These are phyloP conservation scores for Lactarius akahatsu DNA, from an alignment of 768 basidiomycete species.

Conservation along the genomic window DNA sequence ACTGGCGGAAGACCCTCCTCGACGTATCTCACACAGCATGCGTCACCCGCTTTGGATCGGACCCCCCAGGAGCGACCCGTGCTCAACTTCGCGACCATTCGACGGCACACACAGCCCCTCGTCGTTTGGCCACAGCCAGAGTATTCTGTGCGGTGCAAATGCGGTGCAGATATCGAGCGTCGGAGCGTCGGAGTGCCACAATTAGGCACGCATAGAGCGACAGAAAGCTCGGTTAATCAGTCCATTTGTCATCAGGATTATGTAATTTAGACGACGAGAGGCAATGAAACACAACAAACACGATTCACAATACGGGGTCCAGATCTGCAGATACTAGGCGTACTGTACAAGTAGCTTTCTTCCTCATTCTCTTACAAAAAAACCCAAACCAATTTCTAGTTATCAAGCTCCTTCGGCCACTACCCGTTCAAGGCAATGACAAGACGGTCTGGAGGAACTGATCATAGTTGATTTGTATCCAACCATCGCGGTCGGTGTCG, in stretches of 20 bases:
- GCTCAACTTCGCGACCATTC: background rate
- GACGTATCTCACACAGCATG: background rate
- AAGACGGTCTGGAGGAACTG: slow-evolving; percentile 70
- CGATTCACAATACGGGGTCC: background rate
- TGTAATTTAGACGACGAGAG: background rate
- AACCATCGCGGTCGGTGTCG: slow-evolving; percentile 62
- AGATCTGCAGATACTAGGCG: background rate
- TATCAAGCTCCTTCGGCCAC: background rate
- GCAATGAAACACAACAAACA: background rate
- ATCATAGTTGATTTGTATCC: slow-evolving; percentile 73
- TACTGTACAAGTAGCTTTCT: slow-evolving; percentile 2
- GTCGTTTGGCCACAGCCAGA: background rate
- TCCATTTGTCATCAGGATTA: background rate
- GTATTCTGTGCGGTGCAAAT: background rate
- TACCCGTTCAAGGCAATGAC: slow-evolving; percentile 49
- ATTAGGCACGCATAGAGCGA: too few relatives aligned
- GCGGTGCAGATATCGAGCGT: background rate
- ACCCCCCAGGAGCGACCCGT: background rate
- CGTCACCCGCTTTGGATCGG: background rate
- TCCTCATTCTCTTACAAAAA: background rate
- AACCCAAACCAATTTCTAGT: background rate
- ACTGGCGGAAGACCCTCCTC: background rate
- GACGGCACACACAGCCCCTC: background rate
- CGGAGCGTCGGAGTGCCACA: background rate
- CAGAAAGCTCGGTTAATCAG: background rate